Evolutionary conservation across 257 asterid species (phyloP).

Genomic region (Cinchona pubescens): DNA sequence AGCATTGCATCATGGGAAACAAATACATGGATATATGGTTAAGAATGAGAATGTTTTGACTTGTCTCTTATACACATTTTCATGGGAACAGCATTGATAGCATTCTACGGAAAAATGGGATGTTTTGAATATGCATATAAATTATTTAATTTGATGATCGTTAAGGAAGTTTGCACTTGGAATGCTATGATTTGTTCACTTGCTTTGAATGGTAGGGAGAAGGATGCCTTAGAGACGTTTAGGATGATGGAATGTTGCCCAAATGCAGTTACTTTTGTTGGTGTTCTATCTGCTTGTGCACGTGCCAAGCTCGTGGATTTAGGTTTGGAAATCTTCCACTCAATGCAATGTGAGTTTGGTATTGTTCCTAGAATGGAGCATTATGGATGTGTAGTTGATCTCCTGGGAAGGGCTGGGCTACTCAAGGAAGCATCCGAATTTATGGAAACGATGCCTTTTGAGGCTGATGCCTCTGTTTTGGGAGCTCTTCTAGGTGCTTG

Average conservation of each 20-base stretch:
- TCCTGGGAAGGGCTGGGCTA: slow-evolving; percentile 73
- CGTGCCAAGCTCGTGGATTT: slow-evolving; percentile 50
- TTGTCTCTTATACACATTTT: no score
- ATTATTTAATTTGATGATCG: slow-evolving; percentile 46
- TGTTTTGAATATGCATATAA: slow-evolving; percentile 42
- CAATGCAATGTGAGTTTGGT: slow-evolving; percentile 46
- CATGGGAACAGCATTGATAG: slow-evolving; percentile 57
- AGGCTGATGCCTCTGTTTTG: slow-evolving; percentile 72
- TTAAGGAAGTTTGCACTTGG: slow-evolving; percentile 72
- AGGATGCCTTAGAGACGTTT: slow-evolving; percentile 61
- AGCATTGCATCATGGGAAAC: slow-evolving; percentile 64
- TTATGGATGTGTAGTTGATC: slow-evolving; percentile 89
- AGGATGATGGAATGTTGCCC: slow-evolving; percentile 49
- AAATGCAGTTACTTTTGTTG: slow-evolving; percentile 67
- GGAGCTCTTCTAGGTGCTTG: slow-evolving; percentile 89
- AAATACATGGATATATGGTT: slow-evolving; percentile 68
- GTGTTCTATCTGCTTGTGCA: slow-evolving; percentile 72
- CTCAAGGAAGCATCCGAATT: slow-evolving; percentile 64
- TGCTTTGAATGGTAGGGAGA: slow-evolving; percentile 70
- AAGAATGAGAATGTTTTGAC: slow-evolving; percentile 52
- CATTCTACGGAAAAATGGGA: slow-evolving; percentile 79
- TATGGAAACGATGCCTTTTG: slow-evolving; percentile 63
- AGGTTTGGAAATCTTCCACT: slow-evolving; percentile 53
- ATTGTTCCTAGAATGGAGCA: slow-evolving; percentile 68
- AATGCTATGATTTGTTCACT: slow-evolving; percentile 79